Percentiles rank a stretch among this genome's conserved stretches.
These are phyloP conservation scores for Backusella tuberculispora DNA, from an alignment of 192 early-diverging fungal species.

Conservation along the genomic window DNA sequence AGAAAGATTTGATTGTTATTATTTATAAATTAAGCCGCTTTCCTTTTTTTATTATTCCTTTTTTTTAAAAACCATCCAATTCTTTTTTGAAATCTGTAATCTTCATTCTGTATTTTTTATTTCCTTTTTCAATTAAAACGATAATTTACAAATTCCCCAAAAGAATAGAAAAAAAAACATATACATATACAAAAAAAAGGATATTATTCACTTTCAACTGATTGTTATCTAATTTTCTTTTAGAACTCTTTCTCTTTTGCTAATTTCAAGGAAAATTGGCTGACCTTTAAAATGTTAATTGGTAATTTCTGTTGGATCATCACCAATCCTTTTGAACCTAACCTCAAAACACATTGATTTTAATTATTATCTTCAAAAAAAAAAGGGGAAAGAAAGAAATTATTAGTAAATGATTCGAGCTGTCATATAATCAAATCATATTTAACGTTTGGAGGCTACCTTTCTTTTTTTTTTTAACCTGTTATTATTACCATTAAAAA, in stretches of 20 bases:
- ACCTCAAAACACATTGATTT: not conserved
- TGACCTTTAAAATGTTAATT: not conserved
- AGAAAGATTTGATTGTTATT: conserved; percentile 10
- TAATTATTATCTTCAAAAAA: not conserved
- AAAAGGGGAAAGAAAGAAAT: not conserved
- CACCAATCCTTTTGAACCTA: not conserved
- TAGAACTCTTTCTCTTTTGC: not conserved
- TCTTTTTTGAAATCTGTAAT: not conserved
- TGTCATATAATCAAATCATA: not conserved
- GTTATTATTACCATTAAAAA: not conserved
- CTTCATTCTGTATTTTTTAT: not conserved
- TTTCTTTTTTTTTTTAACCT: not conserved
- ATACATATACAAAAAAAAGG: not conserved
- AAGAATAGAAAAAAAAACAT: too few species aligned
- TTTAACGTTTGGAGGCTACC: too few species aligned
- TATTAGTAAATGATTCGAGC: not conserved
- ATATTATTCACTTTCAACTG: not conserved
- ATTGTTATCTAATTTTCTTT: not conserved
- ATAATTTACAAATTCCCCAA: not conserved
- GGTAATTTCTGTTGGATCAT: not conserved
- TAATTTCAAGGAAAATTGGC: not conserved
- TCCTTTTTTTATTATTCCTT: not conserved
- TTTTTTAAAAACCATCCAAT: too few species aligned
- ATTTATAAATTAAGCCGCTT: conserved; percentile 13
- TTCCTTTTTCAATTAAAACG: not conserved